Percentiles rank a stretch among this genome's conserved stretches.
Evolutionary conservation across 1,284 basidiomycete genomes (phyloP).

Genomic region (Tranzscheliella williamsii): DNA sequence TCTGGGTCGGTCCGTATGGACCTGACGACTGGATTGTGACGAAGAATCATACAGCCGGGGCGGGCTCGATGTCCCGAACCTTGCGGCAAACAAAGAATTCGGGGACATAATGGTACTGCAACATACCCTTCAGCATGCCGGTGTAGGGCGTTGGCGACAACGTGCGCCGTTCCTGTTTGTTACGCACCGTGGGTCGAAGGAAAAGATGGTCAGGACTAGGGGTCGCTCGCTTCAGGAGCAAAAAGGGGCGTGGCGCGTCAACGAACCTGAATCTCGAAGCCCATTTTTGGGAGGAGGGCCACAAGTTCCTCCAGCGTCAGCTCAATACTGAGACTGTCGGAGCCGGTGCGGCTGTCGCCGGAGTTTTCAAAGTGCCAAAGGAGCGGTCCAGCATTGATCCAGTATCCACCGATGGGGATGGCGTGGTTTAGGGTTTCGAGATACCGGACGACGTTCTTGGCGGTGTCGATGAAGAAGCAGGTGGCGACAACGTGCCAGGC

Average conservation of each 20-base stretch:
- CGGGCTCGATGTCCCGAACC: slow-evolving; percentile 38
- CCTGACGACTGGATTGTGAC: too few species aligned
- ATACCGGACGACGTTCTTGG: slow-evolving; percentile 54
- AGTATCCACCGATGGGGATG: slow-evolving; percentile 50
- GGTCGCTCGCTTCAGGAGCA: too few species aligned
- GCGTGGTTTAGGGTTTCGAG: slow-evolving; percentile 57
- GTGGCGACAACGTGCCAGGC: slow-evolving; percentile 88
- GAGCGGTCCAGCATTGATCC: slow-evolving; percentile 71
- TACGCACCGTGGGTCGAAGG: background rate
- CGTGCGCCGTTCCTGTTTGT: slow-evolving; percentile 72
- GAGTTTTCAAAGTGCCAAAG: slow-evolving; percentile 97
- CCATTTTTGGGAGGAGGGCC: slow-evolving; percentile 72
- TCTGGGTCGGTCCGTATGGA: too few species aligned
- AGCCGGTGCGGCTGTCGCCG: slow-evolving; percentile 39
- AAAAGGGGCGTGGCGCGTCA: background rate
- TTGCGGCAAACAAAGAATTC: slow-evolving; percentile 61
- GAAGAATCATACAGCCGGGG: slow-evolving; percentile 42
- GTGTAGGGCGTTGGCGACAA: slow-evolving; percentile 82
- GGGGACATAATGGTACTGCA: slow-evolving; percentile 83
- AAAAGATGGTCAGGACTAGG: too few species aligned
- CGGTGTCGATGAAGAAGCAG: slow-evolving; percentile 97
- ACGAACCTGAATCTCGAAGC: slow-evolving; percentile 79
- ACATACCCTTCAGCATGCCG: slow-evolving; percentile 78
- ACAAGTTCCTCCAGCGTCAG: slow-evolving; percentile 87
- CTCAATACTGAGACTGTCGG: slow-evolving; percentile 67